Evolutionary conservation across 139 green algal species (phyloP).

Genomic region (Chlorella sp.): DNA sequence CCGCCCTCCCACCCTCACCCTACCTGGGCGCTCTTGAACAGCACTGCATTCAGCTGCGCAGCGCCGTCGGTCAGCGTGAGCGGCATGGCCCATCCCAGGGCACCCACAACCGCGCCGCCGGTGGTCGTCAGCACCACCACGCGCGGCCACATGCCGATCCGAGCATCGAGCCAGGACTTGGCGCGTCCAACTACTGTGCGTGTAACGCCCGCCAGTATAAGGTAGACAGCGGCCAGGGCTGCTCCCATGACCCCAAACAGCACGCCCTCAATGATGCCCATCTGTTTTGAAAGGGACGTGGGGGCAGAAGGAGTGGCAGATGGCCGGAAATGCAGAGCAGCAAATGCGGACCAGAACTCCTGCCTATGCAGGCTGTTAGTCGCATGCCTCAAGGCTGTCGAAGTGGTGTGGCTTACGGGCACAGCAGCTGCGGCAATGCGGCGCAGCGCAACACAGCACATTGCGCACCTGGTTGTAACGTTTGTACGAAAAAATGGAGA

Average conservation of each 20-base stretch:
- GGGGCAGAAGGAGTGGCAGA: background rate
- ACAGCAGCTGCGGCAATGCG: too few relatives aligned
- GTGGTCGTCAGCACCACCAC: background rate
- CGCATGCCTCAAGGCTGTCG: too few relatives aligned
- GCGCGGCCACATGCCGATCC: background rate
- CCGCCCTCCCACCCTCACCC: too few relatives aligned
- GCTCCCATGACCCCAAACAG: constrained; percentile 8
- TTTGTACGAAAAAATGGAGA: too few relatives aligned
- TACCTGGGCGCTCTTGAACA: background rate
- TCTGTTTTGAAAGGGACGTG: background rate
- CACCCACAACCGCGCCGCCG: background rate
- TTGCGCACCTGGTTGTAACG: background rate
- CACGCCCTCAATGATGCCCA: background rate
- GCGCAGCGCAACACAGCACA: too few relatives aligned
- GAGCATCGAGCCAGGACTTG: background rate
- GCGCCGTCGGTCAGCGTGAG: constrained; percentile 24
- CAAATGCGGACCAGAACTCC: too few relatives aligned
- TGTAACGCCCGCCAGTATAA: background rate
- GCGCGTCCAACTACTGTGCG: background rate
- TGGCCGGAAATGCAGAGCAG: too few relatives aligned
- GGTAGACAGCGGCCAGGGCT: background rate
- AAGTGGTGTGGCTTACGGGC: too few relatives aligned
- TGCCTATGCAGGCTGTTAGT: too few relatives aligned
- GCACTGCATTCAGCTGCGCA: background rate
- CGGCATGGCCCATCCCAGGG: constrained; percentile 27